phyloP scores from a whole-genome alignment of 768 basidiomycete species.

The Lentinula guzmanii region DNA sequence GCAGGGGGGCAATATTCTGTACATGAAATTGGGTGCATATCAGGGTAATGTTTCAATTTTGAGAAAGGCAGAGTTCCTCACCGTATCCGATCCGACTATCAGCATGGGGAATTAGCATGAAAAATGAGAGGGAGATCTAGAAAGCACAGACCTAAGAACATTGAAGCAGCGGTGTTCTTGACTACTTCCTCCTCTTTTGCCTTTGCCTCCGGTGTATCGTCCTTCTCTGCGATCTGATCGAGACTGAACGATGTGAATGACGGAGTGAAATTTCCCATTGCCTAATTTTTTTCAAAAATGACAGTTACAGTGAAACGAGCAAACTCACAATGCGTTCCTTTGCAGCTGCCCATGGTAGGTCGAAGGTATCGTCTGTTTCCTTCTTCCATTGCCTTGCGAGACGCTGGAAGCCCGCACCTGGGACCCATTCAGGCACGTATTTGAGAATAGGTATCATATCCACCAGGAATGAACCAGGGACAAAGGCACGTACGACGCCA shows the following conservation, averaged over 20 bases:
- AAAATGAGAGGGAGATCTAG: not conserved
- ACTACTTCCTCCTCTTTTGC: constrained; percentile 14
- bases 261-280: constrained; percentile 12
- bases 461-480: constrained; percentile 14
- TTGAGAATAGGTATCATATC: constrained; percentile 17
- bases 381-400: constrained; percentile 16
- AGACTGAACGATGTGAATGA: constrained; percentile 17
- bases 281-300: constrained; percentile 6
- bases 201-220: constrained; percentile 11
- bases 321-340: constrained; percentile 9
- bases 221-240: constrained; percentile 3
- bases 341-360: constrained; percentile 10
- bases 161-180: constrained; percentile 17
- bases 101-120: not conserved
- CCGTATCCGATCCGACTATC: constrained; percentile 8
- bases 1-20: constrained; percentile 8
- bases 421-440: constrained; percentile 22
- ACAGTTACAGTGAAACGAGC: not conserved
- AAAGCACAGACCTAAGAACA: constrained; percentile 16
- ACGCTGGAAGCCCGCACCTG: constrained; percentile 26
- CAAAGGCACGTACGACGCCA: constrained; percentile 7
- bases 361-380: constrained; percentile 5
- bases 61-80: not conserved
- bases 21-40: not conserved
- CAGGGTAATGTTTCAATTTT: not conserved